Evolutionary conservation across 2,329 filamentous ascomycete species (phyloP), one percentile per base, ranked within the genome.

Genomic region (Pseudogymnoascus sp.): DNA sequence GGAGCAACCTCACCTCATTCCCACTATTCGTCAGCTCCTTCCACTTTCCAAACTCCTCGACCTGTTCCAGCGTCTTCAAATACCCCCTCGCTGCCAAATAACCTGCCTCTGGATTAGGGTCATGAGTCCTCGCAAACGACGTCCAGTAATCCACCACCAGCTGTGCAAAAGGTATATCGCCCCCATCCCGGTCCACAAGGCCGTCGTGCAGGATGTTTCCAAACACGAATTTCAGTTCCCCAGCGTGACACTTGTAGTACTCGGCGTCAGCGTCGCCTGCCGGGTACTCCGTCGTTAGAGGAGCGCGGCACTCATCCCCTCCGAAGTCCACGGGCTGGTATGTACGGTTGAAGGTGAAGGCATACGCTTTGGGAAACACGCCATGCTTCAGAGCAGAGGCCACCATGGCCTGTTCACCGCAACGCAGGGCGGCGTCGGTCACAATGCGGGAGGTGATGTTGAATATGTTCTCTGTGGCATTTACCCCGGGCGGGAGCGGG

Each of bases 191-290:
- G 12, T 69, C 65, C 0, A 66, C 66, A 27, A 70, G 67, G 1
- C 67, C 69, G 17, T 67, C 68, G 31, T 66, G 64, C 15, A 63
- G 17, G 1, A 72, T 62, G 21, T 67, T 72, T 1, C 73, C 73
- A 61, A 75, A 74, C 5, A 68, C 69, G 21, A 68, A 72, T 27
- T 68, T 66, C 2, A 74, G 63, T 10, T 75, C 72, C 0, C 72
- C 73, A 9, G 70, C 70, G 44, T 74, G 73, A 60, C 72, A 74
- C 62, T 74, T 74, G 67, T 72, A 74, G 62, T 74, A 75, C 36
- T 74, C 73, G 3, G 63, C 41, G 9, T 67, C 61, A 1, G 72
- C 71, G 42, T 74, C 67, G 7, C 69, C 69, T 39, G 71, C 63
- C n/a, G 71, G 73, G 31, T 71, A 66, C 0, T 60, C 59, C 1